Percentiles rank a stretch among this genome's conserved stretches.
These are phyloP conservation scores for Penicillium sp. DNA, from an alignment of 2,329 filamentous ascomycete species.

Conservation along the genomic window DNA sequence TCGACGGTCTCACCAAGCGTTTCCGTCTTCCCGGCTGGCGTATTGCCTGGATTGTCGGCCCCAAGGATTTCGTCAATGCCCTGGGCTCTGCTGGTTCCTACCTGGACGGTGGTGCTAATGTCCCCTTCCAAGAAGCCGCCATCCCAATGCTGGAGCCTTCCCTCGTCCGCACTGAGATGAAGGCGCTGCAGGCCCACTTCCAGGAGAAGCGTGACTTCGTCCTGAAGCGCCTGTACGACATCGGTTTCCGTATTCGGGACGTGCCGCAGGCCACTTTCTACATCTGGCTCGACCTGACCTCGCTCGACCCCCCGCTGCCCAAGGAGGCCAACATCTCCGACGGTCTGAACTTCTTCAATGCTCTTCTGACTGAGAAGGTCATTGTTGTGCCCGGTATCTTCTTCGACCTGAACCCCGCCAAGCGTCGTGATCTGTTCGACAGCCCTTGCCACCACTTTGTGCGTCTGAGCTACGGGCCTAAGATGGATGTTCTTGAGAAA, in stretches of 20 bases:
- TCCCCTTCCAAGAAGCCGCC: conserved; percentile 92
- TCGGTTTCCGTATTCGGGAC: conserved; percentile 83
- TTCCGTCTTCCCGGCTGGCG: conserved; percentile 96
- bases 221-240: conserved; percentile 72
- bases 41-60: conserved; percentile 92
- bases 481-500: conserved; percentile 73
- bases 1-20: conserved; percentile 93
- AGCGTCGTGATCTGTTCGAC: conserved; percentile 88
- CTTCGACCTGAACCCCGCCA: conserved; percentile 91
- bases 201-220: conserved; percentile 91
- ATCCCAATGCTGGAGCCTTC: conserved; percentile 87
- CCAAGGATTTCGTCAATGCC: conserved; percentile 93
- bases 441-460: conserved; percentile 93
- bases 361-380: conserved; percentile 88
- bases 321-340: conserved; percentile 72
- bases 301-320: conserved; percentile 55
- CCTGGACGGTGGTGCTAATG: conserved; percentile 90
- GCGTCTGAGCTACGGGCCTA: conserved; percentile 79
- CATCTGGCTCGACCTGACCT: conserved; percentile 69
- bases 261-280: conserved; percentile 94
- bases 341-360: conserved; percentile 95
- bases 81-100: conserved; percentile 92
- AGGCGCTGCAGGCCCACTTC: conserved; percentile 86
- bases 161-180: conserved; percentile 82
- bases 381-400: conserved; percentile 98